phyloP scores from a whole-genome alignment of 805 yeast genomes.

The Candida incommunis region DNA sequence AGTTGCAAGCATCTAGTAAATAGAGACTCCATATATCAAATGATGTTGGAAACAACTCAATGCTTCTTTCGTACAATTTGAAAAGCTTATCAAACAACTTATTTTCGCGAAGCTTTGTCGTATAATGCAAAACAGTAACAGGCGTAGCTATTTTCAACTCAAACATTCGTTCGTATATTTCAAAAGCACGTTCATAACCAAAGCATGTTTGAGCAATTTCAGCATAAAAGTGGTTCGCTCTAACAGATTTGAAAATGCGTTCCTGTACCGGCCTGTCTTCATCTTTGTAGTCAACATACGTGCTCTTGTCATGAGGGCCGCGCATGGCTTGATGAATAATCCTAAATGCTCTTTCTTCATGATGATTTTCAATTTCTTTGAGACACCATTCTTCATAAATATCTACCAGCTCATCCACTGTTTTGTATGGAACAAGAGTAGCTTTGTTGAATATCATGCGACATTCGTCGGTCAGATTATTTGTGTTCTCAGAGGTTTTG shows the following conservation, averaged over 20 bases:
- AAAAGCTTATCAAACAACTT: background rate
- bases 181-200: background rate
- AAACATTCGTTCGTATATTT: background rate
- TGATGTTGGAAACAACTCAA: background rate
- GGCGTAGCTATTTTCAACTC: background rate
- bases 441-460: background rate
- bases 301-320: background rate
- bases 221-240: background rate
- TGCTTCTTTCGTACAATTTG: background rate
- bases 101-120: background rate
- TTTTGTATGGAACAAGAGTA: background rate
- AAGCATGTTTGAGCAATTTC: background rate
- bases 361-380: background rate
- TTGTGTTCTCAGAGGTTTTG: too few relatives aligned
- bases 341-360: background rate
- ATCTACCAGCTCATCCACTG: slow-evolving; percentile 1
- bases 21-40: background rate
- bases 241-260: background rate
- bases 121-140: background rate
- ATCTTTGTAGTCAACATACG: background rate
- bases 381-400: slow-evolving; percentile 1
- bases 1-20: background rate
- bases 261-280: background rate
- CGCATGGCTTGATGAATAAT: background rate
- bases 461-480: background rate